Evolutionary conservation across 805 yeast species (phyloP).

Genomic region (Novakomyces olei): DNA sequence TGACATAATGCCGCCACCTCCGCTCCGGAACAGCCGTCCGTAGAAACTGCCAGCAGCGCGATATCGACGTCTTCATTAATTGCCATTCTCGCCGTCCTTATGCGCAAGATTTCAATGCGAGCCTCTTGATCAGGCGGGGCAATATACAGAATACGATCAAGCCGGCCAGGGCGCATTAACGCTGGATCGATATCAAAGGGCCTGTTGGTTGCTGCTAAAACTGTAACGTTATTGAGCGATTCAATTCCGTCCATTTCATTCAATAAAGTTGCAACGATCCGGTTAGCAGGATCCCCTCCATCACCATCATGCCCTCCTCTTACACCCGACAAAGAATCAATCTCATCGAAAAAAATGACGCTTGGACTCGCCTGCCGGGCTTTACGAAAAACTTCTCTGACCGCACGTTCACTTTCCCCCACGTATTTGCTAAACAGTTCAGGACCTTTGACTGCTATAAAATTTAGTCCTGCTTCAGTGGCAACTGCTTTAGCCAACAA

Average conservation of each 20-base stretch:
- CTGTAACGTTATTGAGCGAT: constrained; percentile 75
- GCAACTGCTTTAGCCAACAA: constrained; percentile 88
- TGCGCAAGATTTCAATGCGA: constrained; percentile 50
- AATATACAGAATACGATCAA: constrained; percentile 83
- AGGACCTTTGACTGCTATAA: constrained; percentile 90
- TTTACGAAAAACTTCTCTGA: constrained; percentile 78
- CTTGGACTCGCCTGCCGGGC: constrained; percentile 92
- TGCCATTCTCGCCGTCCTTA: constrained; percentile 45
- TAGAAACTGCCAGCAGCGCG: constrained; percentile 30
- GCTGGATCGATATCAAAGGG: constrained; percentile 91
- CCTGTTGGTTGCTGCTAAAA: constrained; percentile 89
- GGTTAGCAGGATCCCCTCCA: constrained; percentile 38
- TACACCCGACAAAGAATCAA: constrained; percentile 73
- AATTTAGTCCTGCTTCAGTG: constrained; percentile 82
- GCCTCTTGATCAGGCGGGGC: constrained; percentile 77
- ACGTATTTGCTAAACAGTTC: constrained; percentile 87
- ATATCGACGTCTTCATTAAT: constrained; percentile 29
- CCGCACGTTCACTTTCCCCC: constrained; percentile 83
- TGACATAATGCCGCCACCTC: constrained; percentile 81
- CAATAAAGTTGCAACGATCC: constrained; percentile 71
- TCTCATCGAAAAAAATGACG: constrained; percentile 86
- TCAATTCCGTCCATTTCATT: constrained; percentile 97
- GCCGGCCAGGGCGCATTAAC: constrained; percentile 78
- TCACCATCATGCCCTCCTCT: too few relatives aligned
- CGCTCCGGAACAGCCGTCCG: constrained; percentile 93